Evolutionary conservation across 306 rosid species (phyloP).

Genomic region (Glycine soja): DNA sequence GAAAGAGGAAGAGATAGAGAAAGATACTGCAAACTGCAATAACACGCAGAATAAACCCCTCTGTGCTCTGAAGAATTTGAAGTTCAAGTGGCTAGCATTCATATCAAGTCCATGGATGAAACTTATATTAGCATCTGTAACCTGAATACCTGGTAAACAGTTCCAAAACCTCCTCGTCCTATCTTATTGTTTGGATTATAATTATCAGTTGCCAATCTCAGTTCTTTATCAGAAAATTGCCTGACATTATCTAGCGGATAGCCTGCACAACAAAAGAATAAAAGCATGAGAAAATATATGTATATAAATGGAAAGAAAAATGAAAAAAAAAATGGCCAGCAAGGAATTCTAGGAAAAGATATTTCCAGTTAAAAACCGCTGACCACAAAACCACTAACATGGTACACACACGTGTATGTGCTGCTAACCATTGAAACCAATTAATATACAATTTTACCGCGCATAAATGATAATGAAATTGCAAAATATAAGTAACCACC

Average conservation of each 20-base stretch:
- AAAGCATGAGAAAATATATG: constrained; percentile 10
- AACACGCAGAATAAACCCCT: constrained; percentile 12
- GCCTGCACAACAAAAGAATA: constrained; percentile 56
- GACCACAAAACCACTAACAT: not conserved
- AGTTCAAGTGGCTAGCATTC: constrained; percentile 9
- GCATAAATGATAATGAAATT: constrained; percentile 12
- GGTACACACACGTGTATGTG: not conserved
- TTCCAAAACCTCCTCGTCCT: constrained; percentile 96
- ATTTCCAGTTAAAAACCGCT: not conserved
- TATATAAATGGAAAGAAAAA: constrained; percentile 19
- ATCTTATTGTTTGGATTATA: constrained; percentile 72
- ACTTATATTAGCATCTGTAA: constrained; percentile 15
- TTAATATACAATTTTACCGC: not conserved
- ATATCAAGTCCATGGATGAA: constrained; percentile 20
- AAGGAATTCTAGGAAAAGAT: not conserved
- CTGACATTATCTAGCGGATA: constrained; percentile 58
- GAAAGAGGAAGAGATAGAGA: too few relatives aligned
- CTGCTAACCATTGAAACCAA: not conserved
- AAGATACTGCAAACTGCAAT: too few relatives aligned
- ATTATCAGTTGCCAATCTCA: constrained; percentile 76
- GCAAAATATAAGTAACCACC: not conserved
- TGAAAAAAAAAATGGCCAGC: not conserved
- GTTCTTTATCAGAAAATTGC: constrained; percentile 69
- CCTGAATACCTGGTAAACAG: constrained; percentile 79
- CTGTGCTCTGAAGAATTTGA: constrained; percentile 13